Base-by-base conservation (phyloP, 441 rosid species). In the Breynia disticha region DNA sequence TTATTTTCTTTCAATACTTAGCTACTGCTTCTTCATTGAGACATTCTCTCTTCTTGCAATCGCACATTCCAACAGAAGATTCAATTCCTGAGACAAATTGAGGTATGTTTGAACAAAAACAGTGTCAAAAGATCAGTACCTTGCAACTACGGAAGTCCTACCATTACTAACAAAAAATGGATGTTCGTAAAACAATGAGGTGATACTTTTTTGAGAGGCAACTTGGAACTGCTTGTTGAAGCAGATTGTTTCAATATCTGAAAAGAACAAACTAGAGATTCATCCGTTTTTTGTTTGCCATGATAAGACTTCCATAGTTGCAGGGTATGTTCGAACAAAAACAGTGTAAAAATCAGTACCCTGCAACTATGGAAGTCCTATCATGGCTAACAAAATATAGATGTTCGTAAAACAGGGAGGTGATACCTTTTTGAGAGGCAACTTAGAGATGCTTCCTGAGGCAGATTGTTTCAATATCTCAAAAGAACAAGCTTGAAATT, bases 381-480 rank as follows among this genome's bases (percentile, higher is more conserved):
- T 45, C 11, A 1, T 7, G 11, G 19, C n/a, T 9, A 4, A 14
- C 2, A 11, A 44, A 19, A 45, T n/a, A 16, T 19, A 11, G 11
- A 11, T 18, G 47, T 4, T 41, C 13, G 9, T 41, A 11, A 11
- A 11, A 21, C 12, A 21, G 3, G 0, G 42, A 39, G 37, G 49
- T 68, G n/a, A 38, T 69, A 87, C 95, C 97, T 84, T 88, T 75
- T 84, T 88, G 62, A 87, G 80, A 44, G 72, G 56, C 48, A 63
- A 7, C 66, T 62, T 73, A n/a, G 80, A 64, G 70, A 74, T 65
- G 59, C 78, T 64, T 15, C 90, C 61, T 47, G 84, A 50, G 16
- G 77, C 56, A 54, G 60, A 57, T 28, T 96, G 95, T 73, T 87
- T 91, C 68, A 91, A 60, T 70, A 91, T 91, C 81, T 86, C 95